Evolutionary conservation across 2,329 filamentous ascomycete species (phyloP).

Genomic region (Leptographium lundbergii): DNA sequence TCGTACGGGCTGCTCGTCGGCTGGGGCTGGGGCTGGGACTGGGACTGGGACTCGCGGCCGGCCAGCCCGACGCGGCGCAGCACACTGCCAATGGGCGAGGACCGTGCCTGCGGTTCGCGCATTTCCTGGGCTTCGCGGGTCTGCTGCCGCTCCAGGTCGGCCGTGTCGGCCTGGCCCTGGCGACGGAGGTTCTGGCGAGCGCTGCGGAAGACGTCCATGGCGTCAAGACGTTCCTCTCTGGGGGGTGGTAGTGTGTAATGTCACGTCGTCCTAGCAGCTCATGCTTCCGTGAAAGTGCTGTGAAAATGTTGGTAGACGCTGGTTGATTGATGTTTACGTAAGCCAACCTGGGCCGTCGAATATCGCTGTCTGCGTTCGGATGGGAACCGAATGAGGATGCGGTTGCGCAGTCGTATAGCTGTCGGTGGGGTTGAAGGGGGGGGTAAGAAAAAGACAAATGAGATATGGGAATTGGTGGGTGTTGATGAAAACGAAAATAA

Average conservation of each 20-base stretch:
- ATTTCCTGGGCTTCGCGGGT: not conserved
- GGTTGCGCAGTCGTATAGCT: not conserved
- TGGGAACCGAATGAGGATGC: too few relatives aligned
- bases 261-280: not conserved
- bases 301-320: too few relatives aligned
- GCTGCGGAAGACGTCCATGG: constrained; percentile 12
- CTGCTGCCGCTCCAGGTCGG: constrained; percentile 16
- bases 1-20: constrained; percentile 15
- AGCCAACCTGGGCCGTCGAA: not conserved
- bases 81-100: constrained; percentile 9
- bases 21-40: too few relatives aligned
- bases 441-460: not conserved
- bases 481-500: not conserved
- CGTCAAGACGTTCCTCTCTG: not conserved
- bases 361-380: not conserved
- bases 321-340: not conserved
- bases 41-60: constrained; percentile 6
- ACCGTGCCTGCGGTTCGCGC: not conserved
- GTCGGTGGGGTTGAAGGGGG: not conserved
- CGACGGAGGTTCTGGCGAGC: constrained; percentile 11
- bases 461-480: not conserved
- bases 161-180: constrained; percentile 7
- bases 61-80: constrained; percentile 17
- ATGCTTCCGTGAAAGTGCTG: not conserved
- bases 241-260: not conserved